Percentiles rank a stretch among this genome's conserved stretches.
Evolutionary conservation across 2,329 filamentous ascomycete genomes (phyloP).

Genomic region (Metarhizium rileyi): DNA sequence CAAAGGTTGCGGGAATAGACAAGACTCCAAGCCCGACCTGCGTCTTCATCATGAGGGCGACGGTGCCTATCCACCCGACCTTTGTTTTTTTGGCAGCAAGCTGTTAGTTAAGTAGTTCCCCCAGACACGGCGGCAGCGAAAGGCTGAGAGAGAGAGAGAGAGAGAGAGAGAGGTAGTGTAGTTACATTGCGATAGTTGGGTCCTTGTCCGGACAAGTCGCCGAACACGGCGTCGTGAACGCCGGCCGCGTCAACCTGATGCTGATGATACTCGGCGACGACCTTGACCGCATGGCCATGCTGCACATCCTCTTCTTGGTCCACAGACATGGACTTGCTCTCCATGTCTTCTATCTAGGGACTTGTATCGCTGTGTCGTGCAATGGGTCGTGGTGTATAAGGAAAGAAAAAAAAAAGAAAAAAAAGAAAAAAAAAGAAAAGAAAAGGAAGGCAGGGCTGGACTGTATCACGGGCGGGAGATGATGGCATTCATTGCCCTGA

Average conservation of each 20-base stretch:
- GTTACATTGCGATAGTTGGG: conserved; percentile 22
- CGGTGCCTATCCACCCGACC: conserved; percentile 34
- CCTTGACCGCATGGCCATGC: not conserved
- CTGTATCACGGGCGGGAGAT: too few relatives aligned
- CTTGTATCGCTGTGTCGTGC: too few relatives aligned
- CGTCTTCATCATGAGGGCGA: conserved; percentile 36
- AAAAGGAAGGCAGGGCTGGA: too few relatives aligned
- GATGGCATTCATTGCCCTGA: too few relatives aligned
- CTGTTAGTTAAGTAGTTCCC: not conserved
- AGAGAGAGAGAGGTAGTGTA: not conserved
- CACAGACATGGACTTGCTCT: too few relatives aligned
- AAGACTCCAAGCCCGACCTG: conserved; percentile 37
- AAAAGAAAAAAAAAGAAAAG: too few relatives aligned
- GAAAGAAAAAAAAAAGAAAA: too few relatives aligned
- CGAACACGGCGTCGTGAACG: conserved; percentile 21
- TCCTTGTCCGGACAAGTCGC: conserved; percentile 18
- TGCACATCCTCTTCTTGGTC: too few relatives aligned
- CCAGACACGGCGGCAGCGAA: too few relatives aligned
- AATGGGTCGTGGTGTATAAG: too few relatives aligned
- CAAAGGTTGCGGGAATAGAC: conserved; percentile 35
- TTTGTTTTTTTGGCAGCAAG: conserved; percentile 7
- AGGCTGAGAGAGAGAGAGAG: not conserved
- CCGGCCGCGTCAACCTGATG: not conserved
- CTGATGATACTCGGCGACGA: not conserved
- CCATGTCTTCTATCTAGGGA: too few relatives aligned